phyloP scores from a whole-genome alignment of 345 rosid genomes.

The Eucalyptus marginata region DNA sequence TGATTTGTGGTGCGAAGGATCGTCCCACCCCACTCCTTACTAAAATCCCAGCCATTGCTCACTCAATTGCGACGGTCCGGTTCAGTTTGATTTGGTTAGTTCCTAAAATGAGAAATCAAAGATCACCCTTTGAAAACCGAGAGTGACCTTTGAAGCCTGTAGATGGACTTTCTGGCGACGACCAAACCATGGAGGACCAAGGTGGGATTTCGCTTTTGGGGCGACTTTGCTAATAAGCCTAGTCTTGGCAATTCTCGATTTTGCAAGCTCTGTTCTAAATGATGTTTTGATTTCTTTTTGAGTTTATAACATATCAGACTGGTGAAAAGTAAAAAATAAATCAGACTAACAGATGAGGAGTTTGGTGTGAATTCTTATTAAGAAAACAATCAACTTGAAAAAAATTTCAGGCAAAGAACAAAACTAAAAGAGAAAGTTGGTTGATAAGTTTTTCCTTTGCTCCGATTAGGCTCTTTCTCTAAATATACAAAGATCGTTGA shows the following conservation, averaged over 20 bases:
- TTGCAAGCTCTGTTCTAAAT: background rate
- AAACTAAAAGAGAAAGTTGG: background rate
- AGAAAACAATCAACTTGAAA: background rate
- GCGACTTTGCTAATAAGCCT: fast-evolving
- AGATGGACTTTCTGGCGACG: too few species aligned
- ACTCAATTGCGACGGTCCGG: fast-evolving
- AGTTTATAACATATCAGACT: background rate
- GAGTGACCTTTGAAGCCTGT: too few species aligned
- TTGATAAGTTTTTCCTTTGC: background rate
- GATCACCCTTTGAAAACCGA: too few species aligned
- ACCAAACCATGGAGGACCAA: too few species aligned
- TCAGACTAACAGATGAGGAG: background rate
- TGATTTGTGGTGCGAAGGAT: background rate
- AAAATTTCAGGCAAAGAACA: background rate
- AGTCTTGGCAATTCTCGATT: background rate
- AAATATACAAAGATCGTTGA: too few species aligned
- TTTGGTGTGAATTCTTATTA: background rate
- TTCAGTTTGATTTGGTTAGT: too few species aligned
- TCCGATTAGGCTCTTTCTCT: background rate
- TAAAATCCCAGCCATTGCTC: background rate
- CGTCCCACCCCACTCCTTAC: background rate
- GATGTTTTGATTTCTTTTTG: background rate
- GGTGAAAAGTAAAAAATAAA: background rate
- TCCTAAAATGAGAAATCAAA: too few species aligned
- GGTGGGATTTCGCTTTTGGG: too few species aligned